Conservation (phyloP, 2,329 filamentous ascomycete genomes). For the Claviceps paspali region DNA sequence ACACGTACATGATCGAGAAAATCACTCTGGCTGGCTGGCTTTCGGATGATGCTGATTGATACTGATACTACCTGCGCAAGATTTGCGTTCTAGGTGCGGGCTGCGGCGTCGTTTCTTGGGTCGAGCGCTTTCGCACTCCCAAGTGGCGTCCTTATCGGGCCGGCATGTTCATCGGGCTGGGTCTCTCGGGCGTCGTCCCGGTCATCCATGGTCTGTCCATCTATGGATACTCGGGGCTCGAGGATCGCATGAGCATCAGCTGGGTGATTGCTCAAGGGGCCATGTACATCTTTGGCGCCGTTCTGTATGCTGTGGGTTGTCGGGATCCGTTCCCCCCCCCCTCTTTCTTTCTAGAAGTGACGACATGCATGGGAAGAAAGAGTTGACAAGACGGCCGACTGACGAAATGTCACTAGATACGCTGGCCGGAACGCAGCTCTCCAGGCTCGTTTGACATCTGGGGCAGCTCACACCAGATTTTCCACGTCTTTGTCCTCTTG, state of each 20-base stretch:
- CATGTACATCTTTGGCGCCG: slow-evolving; percentile 75
- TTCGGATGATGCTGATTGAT: too few species aligned
- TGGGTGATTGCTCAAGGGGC: slow-evolving; percentile 70
- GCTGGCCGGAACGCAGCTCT: slow-evolving; percentile 66
- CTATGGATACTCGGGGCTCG: slow-evolving; percentile 52
- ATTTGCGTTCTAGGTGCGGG: slow-evolving; percentile 65
- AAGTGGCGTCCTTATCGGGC: slow-evolving; percentile 74
- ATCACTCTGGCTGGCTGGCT: too few species aligned
- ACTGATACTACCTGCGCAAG: slow-evolving; percentile 24
- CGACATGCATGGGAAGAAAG: too few species aligned
- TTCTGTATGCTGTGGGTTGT: slow-evolving; percentile 61
- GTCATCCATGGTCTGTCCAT: slow-evolving; percentile 59
- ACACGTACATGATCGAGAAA: too few species aligned
- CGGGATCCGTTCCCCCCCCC: not conserved
- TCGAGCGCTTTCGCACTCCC: slow-evolving; percentile 73
- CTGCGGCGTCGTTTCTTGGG: slow-evolving; percentile 61
- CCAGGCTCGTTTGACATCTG: slow-evolving; percentile 79
- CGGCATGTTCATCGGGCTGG: slow-evolving; percentile 78
- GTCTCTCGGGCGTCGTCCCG: slow-evolving; percentile 69
- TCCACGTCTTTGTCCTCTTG: slow-evolving; percentile 75
- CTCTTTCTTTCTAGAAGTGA: not conserved
- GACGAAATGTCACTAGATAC: slow-evolving; percentile 30
- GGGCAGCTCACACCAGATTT: slow-evolving; percentile 91
- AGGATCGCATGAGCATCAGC: slow-evolving; percentile 59
- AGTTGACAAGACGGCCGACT: not conserved